These are phyloP conservation scores for Primulina huaijiensis DNA, from an alignment of 257 asterid species.

Conservation along the genomic window DNA sequence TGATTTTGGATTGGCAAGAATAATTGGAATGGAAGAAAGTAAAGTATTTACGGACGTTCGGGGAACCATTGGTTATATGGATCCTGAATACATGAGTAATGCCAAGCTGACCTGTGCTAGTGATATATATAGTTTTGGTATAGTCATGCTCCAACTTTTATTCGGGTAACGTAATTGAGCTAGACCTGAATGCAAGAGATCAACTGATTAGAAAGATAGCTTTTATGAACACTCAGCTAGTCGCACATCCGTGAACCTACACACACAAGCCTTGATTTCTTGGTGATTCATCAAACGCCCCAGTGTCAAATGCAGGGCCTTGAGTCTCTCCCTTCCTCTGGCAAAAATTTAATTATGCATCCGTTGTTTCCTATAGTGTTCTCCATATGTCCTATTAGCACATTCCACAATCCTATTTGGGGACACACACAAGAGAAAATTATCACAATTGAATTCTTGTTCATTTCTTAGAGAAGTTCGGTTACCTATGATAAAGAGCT, in stretches of 20 bases:
- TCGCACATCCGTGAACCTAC: background rate
- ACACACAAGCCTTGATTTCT: background rate
- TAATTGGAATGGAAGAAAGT: conserved; percentile 76
- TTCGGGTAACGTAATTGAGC: conserved; percentile 76
- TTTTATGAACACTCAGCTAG: conserved; percentile 1
- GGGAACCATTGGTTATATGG: conserved; percentile 85
- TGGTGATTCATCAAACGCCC: too few species aligned
- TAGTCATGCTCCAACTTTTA: conserved; percentile 70
- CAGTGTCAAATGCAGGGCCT: too few species aligned
- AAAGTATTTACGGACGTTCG: conserved; percentile 77
- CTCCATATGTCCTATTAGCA: background rate
- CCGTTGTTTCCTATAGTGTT: too few species aligned
- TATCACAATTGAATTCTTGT: too few species aligned
- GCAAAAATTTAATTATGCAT: too few species aligned
- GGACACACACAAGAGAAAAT: background rate
- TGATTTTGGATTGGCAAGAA: conserved; percentile 70
- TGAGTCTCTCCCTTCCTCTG: too few species aligned
- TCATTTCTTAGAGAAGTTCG: background rate
- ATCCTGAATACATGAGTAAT: conserved; percentile 89
- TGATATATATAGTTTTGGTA: conserved; percentile 80
- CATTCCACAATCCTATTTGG: background rate
- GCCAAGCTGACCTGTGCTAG: conserved; percentile 82
- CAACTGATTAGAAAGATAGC: conserved; percentile 78
- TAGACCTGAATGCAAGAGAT: conserved; percentile 72
- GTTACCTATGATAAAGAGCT: conserved; percentile 9